Conservation (phyloP, 2,329 filamentous ascomycete species). For the Penicillium sp. region DNA sequence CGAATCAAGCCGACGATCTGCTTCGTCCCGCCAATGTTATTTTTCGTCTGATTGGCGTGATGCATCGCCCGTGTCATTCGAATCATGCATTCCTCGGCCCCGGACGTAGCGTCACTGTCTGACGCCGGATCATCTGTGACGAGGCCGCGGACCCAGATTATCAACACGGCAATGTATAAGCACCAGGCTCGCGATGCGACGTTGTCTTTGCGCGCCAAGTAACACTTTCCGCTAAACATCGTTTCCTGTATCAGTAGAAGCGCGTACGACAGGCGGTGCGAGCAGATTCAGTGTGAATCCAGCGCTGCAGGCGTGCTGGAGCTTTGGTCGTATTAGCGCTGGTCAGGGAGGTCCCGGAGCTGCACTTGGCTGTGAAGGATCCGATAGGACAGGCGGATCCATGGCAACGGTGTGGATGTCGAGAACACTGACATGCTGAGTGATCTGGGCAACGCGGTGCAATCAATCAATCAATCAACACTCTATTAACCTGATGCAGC, state of each 20-base stretch:
- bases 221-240: conserved; percentile 27
- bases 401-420: conserved; percentile 32
- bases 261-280: conserved; percentile 30
- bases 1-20: conserved; percentile 24
- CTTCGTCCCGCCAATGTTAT: conserved; percentile 15
- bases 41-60: background rate
- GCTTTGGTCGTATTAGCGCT: conserved; percentile 9
- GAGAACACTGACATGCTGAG: conserved; percentile 30
- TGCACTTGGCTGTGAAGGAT: conserved; percentile 1
- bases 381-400: conserved; percentile 25
- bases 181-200: conserved; percentile 30
- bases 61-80: conserved; percentile 21
- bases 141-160: conserved; percentile 30
- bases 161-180: conserved; percentile 27
- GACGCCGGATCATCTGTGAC: conserved; percentile 13
- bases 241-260: conserved; percentile 28
- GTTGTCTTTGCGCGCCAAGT: conserved; percentile 26
- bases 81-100: conserved; percentile 25
- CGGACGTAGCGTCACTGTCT: conserved; percentile 3
- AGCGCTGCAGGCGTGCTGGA: conserved; percentile 21
- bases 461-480: background rate
- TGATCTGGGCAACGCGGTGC: conserved; percentile 29
- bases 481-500: background rate
- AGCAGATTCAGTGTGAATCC: conserved; percentile 23
- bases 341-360: conserved; percentile 20